These are phyloP conservation scores for Peronospora belbahrii DNA, from an alignment of 352 stramenopile genomes.

Conservation along the genomic window DNA sequence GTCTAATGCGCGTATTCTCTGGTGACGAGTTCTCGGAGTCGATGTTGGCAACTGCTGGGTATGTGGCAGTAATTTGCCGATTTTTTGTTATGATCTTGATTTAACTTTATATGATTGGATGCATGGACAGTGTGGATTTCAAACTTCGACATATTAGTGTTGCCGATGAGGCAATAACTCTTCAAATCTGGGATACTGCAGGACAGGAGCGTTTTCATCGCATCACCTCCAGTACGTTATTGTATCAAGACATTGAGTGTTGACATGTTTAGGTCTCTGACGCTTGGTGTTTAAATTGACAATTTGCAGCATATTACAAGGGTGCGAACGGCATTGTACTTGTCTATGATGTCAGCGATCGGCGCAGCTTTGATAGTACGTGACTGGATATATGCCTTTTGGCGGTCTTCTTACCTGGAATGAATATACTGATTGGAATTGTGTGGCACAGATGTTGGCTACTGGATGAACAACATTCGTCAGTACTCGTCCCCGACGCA, in stretches of 20 bases:
- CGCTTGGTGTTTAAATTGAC: slow-evolving; percentile 1
- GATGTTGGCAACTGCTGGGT: slow-evolving; percentile 87
- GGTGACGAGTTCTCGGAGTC: slow-evolving; percentile 88
- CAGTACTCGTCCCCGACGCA: slow-evolving; percentile 74
- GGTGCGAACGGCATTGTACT: slow-evolving; percentile 90
- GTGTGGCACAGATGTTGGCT: slow-evolving; percentile 74
- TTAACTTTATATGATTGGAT: slow-evolving; percentile 1
- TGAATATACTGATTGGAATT: slow-evolving; percentile 11
- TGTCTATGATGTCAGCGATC: slow-evolving; percentile 90
- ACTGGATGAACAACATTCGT: slow-evolving; percentile 95
- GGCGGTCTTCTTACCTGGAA: background rate
- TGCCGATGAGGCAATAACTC: slow-evolving; percentile 76
- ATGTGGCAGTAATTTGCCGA: slow-evolving; percentile 13
- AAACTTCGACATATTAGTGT: slow-evolving; percentile 86
- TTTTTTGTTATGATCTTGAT: background rate
- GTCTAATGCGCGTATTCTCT: slow-evolving; percentile 89
- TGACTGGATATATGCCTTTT: slow-evolving; percentile 14
- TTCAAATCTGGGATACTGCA: slow-evolving; percentile 94
- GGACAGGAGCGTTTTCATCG: slow-evolving; percentile 91
- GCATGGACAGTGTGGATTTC: slow-evolving; percentile 80
- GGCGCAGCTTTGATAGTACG: slow-evolving; percentile 89
- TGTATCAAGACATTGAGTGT: background rate
- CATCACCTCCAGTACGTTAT: slow-evolving; percentile 85
- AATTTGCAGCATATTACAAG: slow-evolving; percentile 87
- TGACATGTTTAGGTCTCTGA: slow-evolving; percentile 7